These are phyloP conservation scores for Phaffomyces opuntiae DNA, from an alignment of 805 yeast species.

Conservation along the genomic window DNA sequence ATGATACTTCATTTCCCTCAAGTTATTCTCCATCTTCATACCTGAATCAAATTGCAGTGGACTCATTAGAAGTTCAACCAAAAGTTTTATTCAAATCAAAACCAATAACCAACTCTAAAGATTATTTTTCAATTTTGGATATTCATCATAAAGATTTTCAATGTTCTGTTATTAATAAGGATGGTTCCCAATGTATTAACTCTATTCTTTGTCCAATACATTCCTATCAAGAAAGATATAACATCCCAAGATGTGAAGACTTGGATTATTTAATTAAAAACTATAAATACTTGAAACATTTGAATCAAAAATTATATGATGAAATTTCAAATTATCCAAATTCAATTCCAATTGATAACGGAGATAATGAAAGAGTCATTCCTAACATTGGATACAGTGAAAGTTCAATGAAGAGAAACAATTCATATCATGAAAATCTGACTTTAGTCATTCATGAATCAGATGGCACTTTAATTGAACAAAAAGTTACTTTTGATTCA, in stretches of 20 bases:
- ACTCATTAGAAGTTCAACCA: no score
- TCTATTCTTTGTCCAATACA: constrained; percentile 14
- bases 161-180: constrained; percentile 12
- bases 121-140: constrained; percentile 8
- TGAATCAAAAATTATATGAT: constrained; percentile 2
- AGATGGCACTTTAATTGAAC: constrained; percentile 1
- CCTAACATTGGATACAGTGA: no score
- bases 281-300: constrained; percentile 31
- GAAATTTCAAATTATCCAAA: background rate
- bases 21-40: constrained; percentile 7
- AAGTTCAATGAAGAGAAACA: constrained; percentile 11
- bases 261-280: constrained; percentile 12
- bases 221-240: constrained; percentile 7
- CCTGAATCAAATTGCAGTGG: background rate
- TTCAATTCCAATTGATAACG: no score
- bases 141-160: constrained; percentile 16
- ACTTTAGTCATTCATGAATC: background rate
- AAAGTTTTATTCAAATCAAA: background rate
- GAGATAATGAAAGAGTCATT: no score
- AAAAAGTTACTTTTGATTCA: background rate
- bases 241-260: constrained; percentile 9
- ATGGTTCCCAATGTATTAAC: constrained; percentile 11
- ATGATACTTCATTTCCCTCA: background rate
- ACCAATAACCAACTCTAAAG: background rate
- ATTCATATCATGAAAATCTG: constrained; percentile 4